Evolutionary conservation across 257 asterid species (phyloP).

Genomic region (Fraxinus quadrangulata): DNA sequence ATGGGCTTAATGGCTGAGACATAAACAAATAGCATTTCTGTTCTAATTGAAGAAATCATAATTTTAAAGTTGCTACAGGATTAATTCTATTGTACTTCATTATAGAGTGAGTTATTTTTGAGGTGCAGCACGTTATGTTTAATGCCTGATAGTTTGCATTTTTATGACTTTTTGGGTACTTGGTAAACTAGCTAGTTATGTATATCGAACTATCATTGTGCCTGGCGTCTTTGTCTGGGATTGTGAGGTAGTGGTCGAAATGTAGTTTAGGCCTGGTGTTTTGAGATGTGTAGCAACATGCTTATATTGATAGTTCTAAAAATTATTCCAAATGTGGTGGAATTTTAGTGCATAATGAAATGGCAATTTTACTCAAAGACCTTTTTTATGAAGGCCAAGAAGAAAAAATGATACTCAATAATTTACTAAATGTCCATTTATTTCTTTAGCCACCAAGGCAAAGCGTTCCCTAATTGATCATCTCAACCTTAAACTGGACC

Average conservation of each 20-base stretch:
- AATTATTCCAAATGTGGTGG: background rate
- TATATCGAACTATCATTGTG: background rate
- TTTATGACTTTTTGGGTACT: background rate
- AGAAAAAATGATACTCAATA: background rate
- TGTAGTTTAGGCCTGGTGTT: background rate
- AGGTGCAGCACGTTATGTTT: background rate
- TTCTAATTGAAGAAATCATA: background rate
- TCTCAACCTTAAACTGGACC: background rate
- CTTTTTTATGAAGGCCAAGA: background rate
- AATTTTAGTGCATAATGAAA: background rate
- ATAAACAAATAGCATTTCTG: background rate
- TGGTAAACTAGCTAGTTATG: background rate
- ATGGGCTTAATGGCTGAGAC: background rate
- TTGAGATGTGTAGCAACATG: background rate
- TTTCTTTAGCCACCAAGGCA: background rate
- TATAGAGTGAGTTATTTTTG: background rate
- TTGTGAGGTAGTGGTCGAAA: background rate
- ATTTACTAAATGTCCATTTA: background rate
- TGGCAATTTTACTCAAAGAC: background rate
- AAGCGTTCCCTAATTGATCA: background rate
- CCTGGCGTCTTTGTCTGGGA: background rate
- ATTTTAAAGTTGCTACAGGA: background rate
- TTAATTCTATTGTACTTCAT: background rate
- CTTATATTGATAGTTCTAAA: background rate
- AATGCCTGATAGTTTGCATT: background rate